Base-by-base conservation (phyloP, 176 grass and related monocot species). In the Oryza rufipogon region DNA sequence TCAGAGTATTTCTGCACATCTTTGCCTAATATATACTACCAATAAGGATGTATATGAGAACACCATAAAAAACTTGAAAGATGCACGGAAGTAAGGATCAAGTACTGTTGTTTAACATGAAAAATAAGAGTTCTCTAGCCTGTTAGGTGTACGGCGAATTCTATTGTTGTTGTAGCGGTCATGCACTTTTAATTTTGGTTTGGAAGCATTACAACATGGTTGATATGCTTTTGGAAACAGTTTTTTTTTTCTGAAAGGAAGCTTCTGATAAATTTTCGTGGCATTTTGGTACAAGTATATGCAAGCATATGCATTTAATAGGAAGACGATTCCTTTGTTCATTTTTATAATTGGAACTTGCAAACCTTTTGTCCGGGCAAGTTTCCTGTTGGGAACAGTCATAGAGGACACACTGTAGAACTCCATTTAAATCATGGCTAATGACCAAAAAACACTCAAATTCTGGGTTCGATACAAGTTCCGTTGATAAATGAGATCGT, bases 391-490 rank as follows among this genome's bases (percentile, higher is more conserved):
- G 19, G 32, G 73, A 49, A 23, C 63, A 48, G 32, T 12, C 49
- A 42, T 44, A 76, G 10, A 22, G 33, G 46, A 30, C 33, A 54
- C 14, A 69, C 10, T 41, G 9, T 44, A 84, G 58, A 32, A n/a
- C 26, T 64, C 1, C 14, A 58, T 47, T 67, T 41, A 51, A 11
- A 38, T 64, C 17, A 47, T 78, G 25, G 13, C 49, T 72, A 36
- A 20, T 22, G 51, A 61, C 66, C 19, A 34, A 6, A 72, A 42
- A 6, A 11, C 41, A 16, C 74, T 74, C 28, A 65, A 48, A 4
- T 39, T 74, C 12, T 76, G 14, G 30, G 26, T 74, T 74, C n/a
- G 68, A 56, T 80, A 44, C 14, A 68, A 44, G 71, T 56, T 75
- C 11, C 17, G 9, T 41, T 41, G 39, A 41, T 41, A 41, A 39